Base-by-base conservation (phyloP, 352 stramenopile genomes). In the Globisporangium solare region DNA sequence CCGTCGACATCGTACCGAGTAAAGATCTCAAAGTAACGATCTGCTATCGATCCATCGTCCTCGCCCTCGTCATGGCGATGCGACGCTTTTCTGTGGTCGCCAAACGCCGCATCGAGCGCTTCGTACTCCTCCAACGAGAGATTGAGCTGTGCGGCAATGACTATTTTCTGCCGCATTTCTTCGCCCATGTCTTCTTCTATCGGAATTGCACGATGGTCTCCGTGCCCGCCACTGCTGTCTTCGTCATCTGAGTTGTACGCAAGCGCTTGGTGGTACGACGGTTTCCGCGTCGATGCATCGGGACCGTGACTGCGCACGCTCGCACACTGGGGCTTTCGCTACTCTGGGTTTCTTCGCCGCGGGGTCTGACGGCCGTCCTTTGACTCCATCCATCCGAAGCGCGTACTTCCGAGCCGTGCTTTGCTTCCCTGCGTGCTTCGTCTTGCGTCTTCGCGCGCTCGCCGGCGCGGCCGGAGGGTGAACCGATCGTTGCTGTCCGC, bases 1-100 rank as follows among this genome's bases (percentile, higher is more conserved):
- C 81, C 62, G 51, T 95, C 83, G n/a, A 76, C 68, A 56, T 95
- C 86, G 56, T 82, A 93, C 54, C 80, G 64, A 8, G 83, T 61
- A 49, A 95, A 95, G 8, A 89, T 52, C 2, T 70, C 57, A 12
- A 68, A 66, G 46, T 90, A 94, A 20, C 75, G 66, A 10, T 66
- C 61, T 0, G 72, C 86, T 64, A 77, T 73, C 15, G 58, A 71
- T 21, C 20, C 48, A 1, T 68, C 56, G 0, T 40, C 47, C 14
- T 61, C 47, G 0, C 57, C 60, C 0, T 48, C 35, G 6, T 51
- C 50, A 13, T 54, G 46, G 15, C 46, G 20, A 55, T 64, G 39
- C 40, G 42, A 63, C 21, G 43, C 40, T 24, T 58, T 41, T 13
- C 22, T 27, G 6, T 56, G 41, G 18, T 27, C 52, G 2, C 73